These are phyloP conservation scores for Podaxis pistillaris DNA, from an alignment of 768 basidiomycete genomes.

Conservation along the genomic window DNA sequence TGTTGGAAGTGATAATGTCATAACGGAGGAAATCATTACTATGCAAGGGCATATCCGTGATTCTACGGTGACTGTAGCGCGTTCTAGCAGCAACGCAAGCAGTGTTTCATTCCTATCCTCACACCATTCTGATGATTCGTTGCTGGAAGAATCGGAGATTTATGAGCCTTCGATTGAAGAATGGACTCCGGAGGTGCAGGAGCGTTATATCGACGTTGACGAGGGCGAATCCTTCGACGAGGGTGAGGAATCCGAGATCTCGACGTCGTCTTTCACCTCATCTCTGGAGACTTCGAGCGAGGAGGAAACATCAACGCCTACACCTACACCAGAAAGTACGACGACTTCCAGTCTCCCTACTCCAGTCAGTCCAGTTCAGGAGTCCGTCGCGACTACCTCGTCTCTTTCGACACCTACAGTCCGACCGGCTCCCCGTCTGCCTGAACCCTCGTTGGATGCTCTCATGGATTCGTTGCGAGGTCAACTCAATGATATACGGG, in stretches of 20 bases:
- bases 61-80: conserved; percentile 30
- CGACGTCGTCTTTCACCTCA: conserved; percentile 12
- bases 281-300: conserved; percentile 12
- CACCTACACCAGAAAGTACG: conserved; percentile 27
- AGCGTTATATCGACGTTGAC: not conserved
- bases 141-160: conserved; percentile 29
- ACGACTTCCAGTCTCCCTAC: conserved; percentile 24
- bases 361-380: conserved; percentile 1
- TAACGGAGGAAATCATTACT: conserved; percentile 11
- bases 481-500: conserved; percentile 38
- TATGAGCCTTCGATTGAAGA: conserved; percentile 14
- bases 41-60: conserved; percentile 20
- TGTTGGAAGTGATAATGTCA: conserved; percentile 41
- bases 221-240: not conserved
- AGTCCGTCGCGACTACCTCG: conserved; percentile 14
- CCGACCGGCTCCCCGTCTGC: conserved; percentile 31
- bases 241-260: conserved; percentile 7
- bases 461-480: conserved; percentile 54
- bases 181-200: not conserved
- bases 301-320: not conserved
- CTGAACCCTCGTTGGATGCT: conserved; percentile 25
- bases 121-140: conserved; percentile 75
- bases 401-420: conserved; percentile 33
- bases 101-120: conserved; percentile 48
- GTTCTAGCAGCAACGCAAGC: conserved; percentile 40